Percentiles rank a stretch among this genome's conserved stretches.
phyloP scores from a whole-genome alignment of 768 basidiomycete genomes.

The Pleurotus ostreatus region DNA sequence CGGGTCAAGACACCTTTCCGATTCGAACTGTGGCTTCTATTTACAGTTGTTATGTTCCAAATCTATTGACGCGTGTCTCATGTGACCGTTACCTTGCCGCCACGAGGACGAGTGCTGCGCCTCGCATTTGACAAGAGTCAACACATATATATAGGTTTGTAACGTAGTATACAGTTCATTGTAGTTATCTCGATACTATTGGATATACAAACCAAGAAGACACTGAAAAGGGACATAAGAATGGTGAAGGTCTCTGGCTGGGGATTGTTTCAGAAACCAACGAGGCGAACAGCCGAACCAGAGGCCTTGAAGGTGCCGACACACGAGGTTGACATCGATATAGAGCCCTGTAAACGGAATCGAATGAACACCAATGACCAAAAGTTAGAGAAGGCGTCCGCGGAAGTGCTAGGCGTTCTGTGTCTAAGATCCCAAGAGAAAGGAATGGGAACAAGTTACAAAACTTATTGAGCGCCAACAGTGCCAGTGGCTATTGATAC shows the following conservation, averaged over 20 bases:
- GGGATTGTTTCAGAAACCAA: conserved; percentile 2
- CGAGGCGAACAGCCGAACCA: not conserved
- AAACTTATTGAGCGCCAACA: conserved; percentile 4
- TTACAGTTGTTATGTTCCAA: not conserved
- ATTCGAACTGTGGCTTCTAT: not conserved
- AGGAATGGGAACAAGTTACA: not conserved
- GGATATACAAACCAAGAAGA: conserved; percentile 4
- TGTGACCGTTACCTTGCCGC: not conserved
- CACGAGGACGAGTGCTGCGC: not conserved
- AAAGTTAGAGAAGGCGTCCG: not conserved
- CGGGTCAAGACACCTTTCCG: too few relatives aligned
- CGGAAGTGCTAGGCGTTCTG: not conserved
- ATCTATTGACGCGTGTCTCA: not conserved
- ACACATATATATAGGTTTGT: not conserved
- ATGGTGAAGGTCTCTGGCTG: not conserved
- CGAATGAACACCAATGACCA: conserved; percentile 5
- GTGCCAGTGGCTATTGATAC: conserved; percentile 46
- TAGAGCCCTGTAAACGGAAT: conserved; percentile 3
- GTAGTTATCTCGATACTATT: not conserved
- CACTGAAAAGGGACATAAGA: not conserved
- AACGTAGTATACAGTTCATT: conserved; percentile 6
- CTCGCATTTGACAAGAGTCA: not conserved
- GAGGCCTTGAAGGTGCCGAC: not conserved
- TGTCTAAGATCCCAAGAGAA: not conserved
- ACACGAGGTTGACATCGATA: not conserved